phyloP scores from a whole-genome alignment of 306 rosid genomes.

The Luffa aegyptiaca region DNA sequence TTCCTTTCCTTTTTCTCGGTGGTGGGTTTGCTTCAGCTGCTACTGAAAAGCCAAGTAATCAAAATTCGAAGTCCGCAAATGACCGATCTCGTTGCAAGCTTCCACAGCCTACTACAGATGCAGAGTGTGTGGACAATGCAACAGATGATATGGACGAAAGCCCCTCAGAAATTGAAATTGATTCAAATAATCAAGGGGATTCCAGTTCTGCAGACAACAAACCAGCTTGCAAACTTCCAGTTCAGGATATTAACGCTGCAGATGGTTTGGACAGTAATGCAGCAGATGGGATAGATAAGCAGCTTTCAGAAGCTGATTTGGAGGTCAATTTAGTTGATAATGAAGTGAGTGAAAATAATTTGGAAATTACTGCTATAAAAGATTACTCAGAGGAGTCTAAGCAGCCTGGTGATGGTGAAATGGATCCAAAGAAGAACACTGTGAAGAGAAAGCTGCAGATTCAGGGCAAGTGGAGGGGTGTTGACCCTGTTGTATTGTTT shows the following conservation, averaged over 20 bases:
- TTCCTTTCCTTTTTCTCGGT: neutral
- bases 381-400: constrained; percentile 26
- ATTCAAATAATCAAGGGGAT: constrained; percentile 4
- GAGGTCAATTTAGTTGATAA: constrained; percentile 38
- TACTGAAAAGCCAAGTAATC: neutral
- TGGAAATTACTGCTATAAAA: constrained; percentile 29
- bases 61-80: neutral
- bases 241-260: constrained; percentile 28
- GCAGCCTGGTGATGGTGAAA: constrained; percentile 23
- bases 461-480: constrained; percentile 97
- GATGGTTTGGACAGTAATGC: constrained; percentile 22
- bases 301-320: constrained; percentile 27
- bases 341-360: constrained; percentile 25
- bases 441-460: constrained; percentile 67
- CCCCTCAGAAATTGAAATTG: neutral
- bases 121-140: neutral
- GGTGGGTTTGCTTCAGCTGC: neutral
- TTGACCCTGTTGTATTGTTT: constrained; percentile 87
- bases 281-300: constrained; percentile 30
- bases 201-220: constrained; percentile 9
- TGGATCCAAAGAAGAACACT: constrained; percentile 24
- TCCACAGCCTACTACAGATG: neutral
- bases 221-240: constrained; percentile 16
- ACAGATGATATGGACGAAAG: constrained; percentile 3
- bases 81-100: neutral